A percentile compares a stretch with the other conserved stretches of the same genome.
phyloP scores from a whole-genome alignment of 2,329 filamentous ascomycete species.

The Xylaria arbuscula region DNA sequence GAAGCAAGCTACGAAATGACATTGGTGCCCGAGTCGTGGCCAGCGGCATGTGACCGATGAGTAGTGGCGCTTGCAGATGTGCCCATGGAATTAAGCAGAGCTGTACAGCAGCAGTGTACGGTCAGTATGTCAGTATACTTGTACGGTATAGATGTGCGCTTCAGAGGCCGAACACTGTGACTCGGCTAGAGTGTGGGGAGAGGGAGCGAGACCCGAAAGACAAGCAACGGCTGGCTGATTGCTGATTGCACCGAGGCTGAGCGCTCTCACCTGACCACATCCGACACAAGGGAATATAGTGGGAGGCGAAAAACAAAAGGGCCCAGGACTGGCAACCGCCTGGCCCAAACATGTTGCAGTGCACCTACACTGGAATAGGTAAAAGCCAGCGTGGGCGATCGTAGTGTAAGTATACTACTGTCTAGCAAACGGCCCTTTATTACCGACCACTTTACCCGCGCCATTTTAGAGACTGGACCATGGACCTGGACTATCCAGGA shows the following conservation, averaged over 20 bases:
- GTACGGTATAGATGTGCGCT: neutral
- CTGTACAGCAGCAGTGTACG: neutral
- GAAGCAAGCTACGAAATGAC: slow-evolving; percentile 26
- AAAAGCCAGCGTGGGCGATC: neutral
- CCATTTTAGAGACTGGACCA: slow-evolving; percentile 21
- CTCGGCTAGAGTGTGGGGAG: slow-evolving; percentile 35
- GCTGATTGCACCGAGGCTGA: slow-evolving; percentile 38
- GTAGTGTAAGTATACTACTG: neutral
- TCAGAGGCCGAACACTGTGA: slow-evolving; percentile 22
- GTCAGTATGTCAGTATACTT: neutral
- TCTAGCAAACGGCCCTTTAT: slow-evolving; percentile 21
- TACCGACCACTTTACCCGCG: slow-evolving; percentile 36
- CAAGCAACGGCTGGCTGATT: slow-evolving; percentile 28
- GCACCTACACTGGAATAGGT: slow-evolving; percentile 6
- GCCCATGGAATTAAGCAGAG: slow-evolving; percentile 17
- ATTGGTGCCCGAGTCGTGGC: slow-evolving; percentile 37
- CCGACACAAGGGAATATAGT: slow-evolving; percentile 29
- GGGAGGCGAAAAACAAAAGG: slow-evolving; percentile 22
- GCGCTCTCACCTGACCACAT: slow-evolving; percentile 40
- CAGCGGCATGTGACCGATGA: slow-evolving; percentile 38
- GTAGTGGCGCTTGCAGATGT: slow-evolving; percentile 37
- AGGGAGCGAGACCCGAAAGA: slow-evolving; percentile 14
- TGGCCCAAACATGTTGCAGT: neutral
- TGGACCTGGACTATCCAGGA: neutral
- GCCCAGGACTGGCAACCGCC: neutral